Conservation (phyloP, 495 filamentous ascomycete genomes). For the Chaetomium cochliodes region DNA sequence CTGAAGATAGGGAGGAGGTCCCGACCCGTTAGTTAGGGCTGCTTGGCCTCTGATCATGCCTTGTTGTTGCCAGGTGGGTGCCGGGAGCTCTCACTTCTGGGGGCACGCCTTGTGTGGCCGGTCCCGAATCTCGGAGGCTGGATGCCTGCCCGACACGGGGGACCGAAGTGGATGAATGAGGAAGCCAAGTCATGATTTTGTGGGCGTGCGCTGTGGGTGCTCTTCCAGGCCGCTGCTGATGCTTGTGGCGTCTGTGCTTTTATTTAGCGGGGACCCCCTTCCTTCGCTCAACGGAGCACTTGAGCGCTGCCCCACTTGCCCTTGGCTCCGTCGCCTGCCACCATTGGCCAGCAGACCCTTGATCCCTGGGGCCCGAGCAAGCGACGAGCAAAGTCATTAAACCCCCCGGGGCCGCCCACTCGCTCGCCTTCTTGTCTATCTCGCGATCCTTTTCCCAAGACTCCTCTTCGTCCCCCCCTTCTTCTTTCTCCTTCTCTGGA, state of each 20-base stretch:
- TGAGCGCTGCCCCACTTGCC: neutral
- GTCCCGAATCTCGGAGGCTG: slow-evolving; percentile 1
- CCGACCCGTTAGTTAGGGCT: neutral
- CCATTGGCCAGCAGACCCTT: slow-evolving; percentile 1
- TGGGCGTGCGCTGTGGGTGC: neutral
- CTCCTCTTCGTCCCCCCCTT: slow-evolving; percentile 34
- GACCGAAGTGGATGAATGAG: neutral
- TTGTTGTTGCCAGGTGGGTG: neutral
- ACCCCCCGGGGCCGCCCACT: slow-evolving; percentile 39
- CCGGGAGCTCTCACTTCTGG: neutral
- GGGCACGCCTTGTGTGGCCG: neutral
- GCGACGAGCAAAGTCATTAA: slow-evolving; percentile 34
- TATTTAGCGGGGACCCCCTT: slow-evolving; percentile 6
- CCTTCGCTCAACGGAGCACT: neutral
- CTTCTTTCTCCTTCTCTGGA: slow-evolving; percentile 35
- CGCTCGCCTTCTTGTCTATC: slow-evolving; percentile 28
- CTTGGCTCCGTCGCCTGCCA: neutral
- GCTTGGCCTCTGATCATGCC: neutral
- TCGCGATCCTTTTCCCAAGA: slow-evolving; percentile 37
- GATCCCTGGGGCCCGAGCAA: slow-evolving; percentile 12
- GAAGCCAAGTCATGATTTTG: neutral
- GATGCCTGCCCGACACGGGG: slow-evolving; percentile 1
- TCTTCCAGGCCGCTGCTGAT: neutral
- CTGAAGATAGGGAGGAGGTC: neutral
- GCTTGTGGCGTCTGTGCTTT: neutral